Conservation (phyloP, 257 asterid species). For the Gardenia jasminoides region DNA sequence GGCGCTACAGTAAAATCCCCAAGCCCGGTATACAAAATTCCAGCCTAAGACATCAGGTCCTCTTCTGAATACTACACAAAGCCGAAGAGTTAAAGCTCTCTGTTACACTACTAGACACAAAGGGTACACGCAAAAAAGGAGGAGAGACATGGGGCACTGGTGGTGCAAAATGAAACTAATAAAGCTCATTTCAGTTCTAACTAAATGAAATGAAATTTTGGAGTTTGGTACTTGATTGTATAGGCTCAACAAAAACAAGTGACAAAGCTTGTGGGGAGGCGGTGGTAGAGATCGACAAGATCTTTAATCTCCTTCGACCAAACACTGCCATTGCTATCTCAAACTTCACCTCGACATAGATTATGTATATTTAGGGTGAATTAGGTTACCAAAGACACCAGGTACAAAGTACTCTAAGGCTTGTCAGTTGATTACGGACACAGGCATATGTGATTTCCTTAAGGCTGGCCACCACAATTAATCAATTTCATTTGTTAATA, state of each 20-base stretch:
- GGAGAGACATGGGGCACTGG: neutral
- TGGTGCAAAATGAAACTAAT: conserved; percentile 9
- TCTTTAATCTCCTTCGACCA: conserved; percentile 74
- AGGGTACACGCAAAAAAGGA: too few species aligned
- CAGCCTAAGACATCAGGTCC: neutral
- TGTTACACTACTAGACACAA: neutral
- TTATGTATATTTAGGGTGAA: too few species aligned
- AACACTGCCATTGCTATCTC: conserved; percentile 86
- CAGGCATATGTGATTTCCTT: too few species aligned
- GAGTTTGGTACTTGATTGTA: conserved; percentile 35
- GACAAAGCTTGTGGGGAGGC: too few species aligned
- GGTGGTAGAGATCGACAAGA: conserved; percentile 49
- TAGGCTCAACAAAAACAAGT: conserved; percentile 45
- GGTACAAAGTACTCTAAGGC: too few species aligned
- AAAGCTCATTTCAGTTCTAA: conserved; percentile 9
- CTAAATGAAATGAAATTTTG: conserved; percentile 17
- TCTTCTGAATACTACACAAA: neutral
- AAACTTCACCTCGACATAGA: too few species aligned
- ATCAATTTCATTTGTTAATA: too few species aligned
- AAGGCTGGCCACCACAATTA: too few species aligned
- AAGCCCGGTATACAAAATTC: neutral
- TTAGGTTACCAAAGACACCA: too few species aligned
- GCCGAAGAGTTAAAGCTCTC: neutral
- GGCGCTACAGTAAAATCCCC: too few species aligned
- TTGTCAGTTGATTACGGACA: too few species aligned